phyloP scores from a whole-genome alignment of 805 yeast species.

The Maudiozyma saulgeensis region DNA sequence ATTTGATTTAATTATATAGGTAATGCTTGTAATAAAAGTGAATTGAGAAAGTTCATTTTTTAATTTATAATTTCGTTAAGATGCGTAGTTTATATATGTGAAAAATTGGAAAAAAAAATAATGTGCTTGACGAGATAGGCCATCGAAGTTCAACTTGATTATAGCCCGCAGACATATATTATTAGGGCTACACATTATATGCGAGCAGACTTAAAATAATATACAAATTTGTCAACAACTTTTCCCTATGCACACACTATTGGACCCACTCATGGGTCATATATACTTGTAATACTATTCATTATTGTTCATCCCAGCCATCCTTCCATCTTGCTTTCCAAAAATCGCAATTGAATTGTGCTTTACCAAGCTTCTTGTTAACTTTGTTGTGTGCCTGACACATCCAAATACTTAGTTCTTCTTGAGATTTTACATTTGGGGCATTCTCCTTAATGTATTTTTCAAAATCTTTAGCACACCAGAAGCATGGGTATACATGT shows the following conservation, averaged over 20 bases:
- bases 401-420: conserved; percentile 81
- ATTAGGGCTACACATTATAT: neutral
- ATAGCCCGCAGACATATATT: too few species aligned
- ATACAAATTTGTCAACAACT: too few species aligned
- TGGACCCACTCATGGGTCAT: too few species aligned
- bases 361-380: conserved; percentile 77
- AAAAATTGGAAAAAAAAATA: too few species aligned
- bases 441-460: conserved; percentile 45
- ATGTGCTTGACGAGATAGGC: neutral
- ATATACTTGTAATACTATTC: neutral
- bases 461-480: conserved; percentile 82
- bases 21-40: too few species aligned
- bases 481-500: conserved; percentile 86
- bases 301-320: conserved; percentile 49
- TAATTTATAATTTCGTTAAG: too few species aligned
- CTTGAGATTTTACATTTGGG: conserved; percentile 58
- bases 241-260: too few species aligned
- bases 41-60: too few species aligned
- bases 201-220: too few species aligned
- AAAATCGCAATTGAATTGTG: conserved; percentile 72
- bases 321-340: conserved; percentile 95
- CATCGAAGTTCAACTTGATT: too few species aligned
- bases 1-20: too few species aligned
- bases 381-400: conserved; percentile 95
- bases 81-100: too few species aligned